Conservation (phyloP, 2,329 filamentous ascomycete species). For the Aureobasidium namibiae region DNA sequence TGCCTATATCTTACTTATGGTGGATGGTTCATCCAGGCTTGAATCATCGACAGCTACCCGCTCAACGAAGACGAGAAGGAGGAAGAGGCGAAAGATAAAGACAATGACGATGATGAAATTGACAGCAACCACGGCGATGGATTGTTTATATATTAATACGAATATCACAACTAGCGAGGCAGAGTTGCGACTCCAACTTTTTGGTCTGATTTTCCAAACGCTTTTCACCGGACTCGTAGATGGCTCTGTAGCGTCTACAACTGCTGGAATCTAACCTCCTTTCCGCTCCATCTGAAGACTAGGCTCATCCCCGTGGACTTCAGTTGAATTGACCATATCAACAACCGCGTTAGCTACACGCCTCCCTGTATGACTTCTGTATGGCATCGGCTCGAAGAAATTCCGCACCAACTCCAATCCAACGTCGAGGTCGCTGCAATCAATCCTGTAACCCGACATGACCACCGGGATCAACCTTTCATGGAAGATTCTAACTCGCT, state of each 20-base stretch:
- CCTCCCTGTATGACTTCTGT: neutral
- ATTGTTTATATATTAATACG: no score
- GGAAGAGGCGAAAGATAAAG: no score
- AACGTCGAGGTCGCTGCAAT: neutral
- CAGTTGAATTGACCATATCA: neutral
- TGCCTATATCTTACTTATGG: no score
- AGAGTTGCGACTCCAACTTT: no score
- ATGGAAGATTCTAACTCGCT: neutral
- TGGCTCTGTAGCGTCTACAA: neutral
- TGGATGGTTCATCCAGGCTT: no score
- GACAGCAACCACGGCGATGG: no score
- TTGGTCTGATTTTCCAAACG: no score
- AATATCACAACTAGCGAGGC: no score
- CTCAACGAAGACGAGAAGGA: no score
- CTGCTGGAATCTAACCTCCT: neutral
- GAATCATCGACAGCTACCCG: no score
- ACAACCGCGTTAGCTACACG: neutral
- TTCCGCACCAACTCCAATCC: neutral
- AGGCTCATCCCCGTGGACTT: neutral
- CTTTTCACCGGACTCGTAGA: no score
- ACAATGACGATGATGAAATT: no score
- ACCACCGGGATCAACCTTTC: neutral
- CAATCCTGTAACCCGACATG: neutral
- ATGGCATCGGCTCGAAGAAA: neutral
- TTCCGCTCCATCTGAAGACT: neutral